Conservation (phyloP, 2,329 filamentous ascomycete species). For the Fusarium pseudograminearum region DNA sequence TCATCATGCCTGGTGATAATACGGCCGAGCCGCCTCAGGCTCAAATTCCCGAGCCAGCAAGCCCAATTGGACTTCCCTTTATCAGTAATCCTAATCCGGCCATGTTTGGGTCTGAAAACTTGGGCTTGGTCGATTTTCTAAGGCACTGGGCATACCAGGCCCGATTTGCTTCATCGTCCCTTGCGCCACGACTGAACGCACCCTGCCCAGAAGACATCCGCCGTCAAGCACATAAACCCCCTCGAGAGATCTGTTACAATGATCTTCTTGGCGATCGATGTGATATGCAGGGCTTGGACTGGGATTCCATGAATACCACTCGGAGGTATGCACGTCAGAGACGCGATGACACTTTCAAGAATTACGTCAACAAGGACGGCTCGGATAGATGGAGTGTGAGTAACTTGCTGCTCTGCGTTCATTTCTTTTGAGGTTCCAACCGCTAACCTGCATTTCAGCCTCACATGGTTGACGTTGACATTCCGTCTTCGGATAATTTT, state of each 20-base stretch:
- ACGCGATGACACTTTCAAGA: constrained; percentile 64
- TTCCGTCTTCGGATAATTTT: constrained; percentile 61
- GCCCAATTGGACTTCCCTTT: constrained; percentile 33
- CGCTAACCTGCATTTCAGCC: constrained; percentile 29
- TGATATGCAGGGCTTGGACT: constrained; percentile 72
- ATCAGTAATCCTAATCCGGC: constrained; percentile 52
- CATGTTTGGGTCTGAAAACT: constrained; percentile 63
- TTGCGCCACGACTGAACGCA: constrained; percentile 42
- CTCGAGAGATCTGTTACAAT: constrained; percentile 52
- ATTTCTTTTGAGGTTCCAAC: background rate
- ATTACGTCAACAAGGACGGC: constrained; percentile 66
- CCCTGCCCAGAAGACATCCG: constrained; percentile 51
- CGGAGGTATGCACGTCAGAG: constrained; percentile 62
- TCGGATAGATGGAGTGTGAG: constrained; percentile 64
- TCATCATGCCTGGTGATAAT: background rate
- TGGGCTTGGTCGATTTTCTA: constrained; percentile 63
- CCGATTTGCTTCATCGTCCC: constrained; percentile 36
- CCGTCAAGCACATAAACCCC: constrained; percentile 42
- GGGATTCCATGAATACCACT: constrained; percentile 64
- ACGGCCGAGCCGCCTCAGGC: background rate
- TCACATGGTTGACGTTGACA: constrained; percentile 41
- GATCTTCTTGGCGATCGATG: constrained; percentile 67
- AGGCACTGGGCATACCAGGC: constrained; percentile 60
- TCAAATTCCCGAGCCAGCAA: constrained; percentile 3
- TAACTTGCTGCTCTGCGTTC: constrained; percentile 27